A percentile compares a stretch with the other conserved stretches of the same genome.
These are phyloP conservation scores for Apiospora saccharicola DNA, from an alignment of 2,329 filamentous ascomycete genomes.

Conservation along the genomic window DNA sequence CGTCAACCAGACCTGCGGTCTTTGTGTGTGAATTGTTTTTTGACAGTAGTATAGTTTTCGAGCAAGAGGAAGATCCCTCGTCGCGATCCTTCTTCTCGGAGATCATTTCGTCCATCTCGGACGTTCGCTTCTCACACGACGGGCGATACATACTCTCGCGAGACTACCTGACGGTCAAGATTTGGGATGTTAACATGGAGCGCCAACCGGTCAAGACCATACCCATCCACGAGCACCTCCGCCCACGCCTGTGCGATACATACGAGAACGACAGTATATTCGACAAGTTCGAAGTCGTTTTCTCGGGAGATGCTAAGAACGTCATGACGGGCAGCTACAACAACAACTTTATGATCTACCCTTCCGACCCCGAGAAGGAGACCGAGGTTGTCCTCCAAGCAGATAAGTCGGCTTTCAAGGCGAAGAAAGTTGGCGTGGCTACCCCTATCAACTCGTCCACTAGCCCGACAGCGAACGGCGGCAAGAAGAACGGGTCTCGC, in stretches of 20 bases:
- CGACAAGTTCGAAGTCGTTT: constrained; percentile 99
- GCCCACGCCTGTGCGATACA: constrained; percentile 93
- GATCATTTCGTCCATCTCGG: constrained; percentile 99
- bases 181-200: constrained; percentile 99
- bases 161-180: constrained; percentile 98
- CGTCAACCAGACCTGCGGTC: constrained; percentile 43
- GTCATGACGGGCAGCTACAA: constrained; percentile 99
- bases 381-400: constrained; percentile 97
- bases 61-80: constrained; percentile 97
- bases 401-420: constrained; percentile 99
- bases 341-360: constrained; percentile 99
- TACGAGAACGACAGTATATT: constrained; percentile 99
- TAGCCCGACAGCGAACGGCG: constrained; percentile 74
- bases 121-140: constrained; percentile 96
- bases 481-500: constrained; percentile 88
- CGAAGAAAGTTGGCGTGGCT: constrained; percentile 98
- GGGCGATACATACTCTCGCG: constrained; percentile 96
- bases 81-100: constrained; percentile 99
- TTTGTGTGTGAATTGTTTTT: constrained; percentile 27
- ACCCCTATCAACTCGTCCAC: constrained; percentile 90
- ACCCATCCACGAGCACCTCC: constrained; percentile 95
- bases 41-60: constrained; percentile 75
- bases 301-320: constrained; percentile 97
- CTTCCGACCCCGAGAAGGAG: constrained; percentile 93
- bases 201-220: constrained; percentile 97